These are phyloP conservation scores for Oenanthe sinensis DNA, from an alignment of 129 eudicot genomes.

Conservation along the genomic window DNA sequence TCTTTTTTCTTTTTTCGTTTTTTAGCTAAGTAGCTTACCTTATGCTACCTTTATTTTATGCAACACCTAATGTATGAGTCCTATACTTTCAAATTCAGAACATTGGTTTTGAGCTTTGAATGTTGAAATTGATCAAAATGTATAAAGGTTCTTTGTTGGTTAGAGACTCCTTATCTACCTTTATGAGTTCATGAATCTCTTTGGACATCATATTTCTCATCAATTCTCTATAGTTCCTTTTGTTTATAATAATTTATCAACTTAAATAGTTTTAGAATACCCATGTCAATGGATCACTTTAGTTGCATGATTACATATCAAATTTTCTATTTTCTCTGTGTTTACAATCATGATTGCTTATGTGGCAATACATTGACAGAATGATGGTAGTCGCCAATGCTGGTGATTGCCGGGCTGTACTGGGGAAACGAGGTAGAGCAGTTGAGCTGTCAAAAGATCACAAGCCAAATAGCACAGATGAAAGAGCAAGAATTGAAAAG, in stretches of 20 bases:
- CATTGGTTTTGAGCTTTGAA: not conserved
- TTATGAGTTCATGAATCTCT: too few relatives aligned
- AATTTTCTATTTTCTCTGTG: too few relatives aligned
- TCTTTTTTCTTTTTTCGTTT: too few relatives aligned
- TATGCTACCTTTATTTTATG: not conserved
- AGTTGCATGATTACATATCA: not conserved
- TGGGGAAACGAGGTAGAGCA: slow-evolving; percentile 72
- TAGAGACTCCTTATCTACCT: too few relatives aligned
- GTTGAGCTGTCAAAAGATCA: slow-evolving; percentile 74
- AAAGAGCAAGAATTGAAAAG: slow-evolving; percentile 55
- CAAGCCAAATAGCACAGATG: slow-evolving; percentile 60
- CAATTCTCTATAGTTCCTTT: too few relatives aligned
- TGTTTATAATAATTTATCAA: too few relatives aligned
- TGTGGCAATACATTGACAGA: slow-evolving; percentile 20
- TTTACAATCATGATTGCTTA: not conserved
- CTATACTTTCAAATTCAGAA: not conserved
- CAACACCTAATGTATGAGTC: not conserved
- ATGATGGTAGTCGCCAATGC: slow-evolving; percentile 65
- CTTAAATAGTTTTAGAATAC: too few relatives aligned
- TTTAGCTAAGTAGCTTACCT: too few relatives aligned
- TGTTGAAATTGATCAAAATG: too few relatives aligned
- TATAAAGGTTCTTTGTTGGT: too few relatives aligned
- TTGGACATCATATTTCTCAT: too few relatives aligned
- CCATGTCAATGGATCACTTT: not conserved
- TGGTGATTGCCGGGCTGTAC: slow-evolving; percentile 82